Evolutionary conservation across 2,329 filamentous ascomycete genomes (phyloP), one percentile per base, ranked within the genome.

Genomic region (Fusarium fracticaudum): DNA sequence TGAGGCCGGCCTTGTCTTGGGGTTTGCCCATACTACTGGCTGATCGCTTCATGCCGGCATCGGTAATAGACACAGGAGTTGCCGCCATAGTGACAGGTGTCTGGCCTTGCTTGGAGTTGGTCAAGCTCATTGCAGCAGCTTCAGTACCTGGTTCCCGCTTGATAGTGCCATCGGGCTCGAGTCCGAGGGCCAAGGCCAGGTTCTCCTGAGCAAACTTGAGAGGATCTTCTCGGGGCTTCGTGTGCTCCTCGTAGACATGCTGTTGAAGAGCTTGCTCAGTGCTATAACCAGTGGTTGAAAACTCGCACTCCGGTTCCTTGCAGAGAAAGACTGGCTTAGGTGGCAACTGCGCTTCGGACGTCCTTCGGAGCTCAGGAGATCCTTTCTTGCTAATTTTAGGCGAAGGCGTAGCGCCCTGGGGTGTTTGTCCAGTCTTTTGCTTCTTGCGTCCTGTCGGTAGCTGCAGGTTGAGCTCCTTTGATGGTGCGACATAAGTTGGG

Each of bases 231-330:
- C 83, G 81, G 11, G 90, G 90, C 77, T 86, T 87, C 29, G 85
- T 81, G 73, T 92, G 90, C 77, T 91, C 89, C 64, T 91, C 87
- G n/a, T 88, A 83, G 13, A 86, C 80, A 75, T 92, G 90, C 17
- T 81, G 78, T 61, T 86, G 85, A 55, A 87, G 83, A 18, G 86
- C 85, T 72, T 91, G 88, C 71, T 91, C 87, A 12, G 81, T 89
- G 5, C 85, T 76, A 73, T 91, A 91, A 0, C 85, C 87, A 18
- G 83, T 81, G 5, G 77, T 79, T 14, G 86, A 84, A 72, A 84
- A 83, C 35, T 90, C 88, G 74, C 90, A 92, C 40, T 87, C 86
- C 5, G 82, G 74, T 57, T 91, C 89, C 26, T 85, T 82, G 79
- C 90, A 92, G 31, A 83, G 73, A 60, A 88, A 84, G 6, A 85